Evolutionary conservation across 2,329 filamentous ascomycete species (phyloP), one percentile per base, ranked within the genome.

Genomic region (Sporothrix globosa): DNA sequence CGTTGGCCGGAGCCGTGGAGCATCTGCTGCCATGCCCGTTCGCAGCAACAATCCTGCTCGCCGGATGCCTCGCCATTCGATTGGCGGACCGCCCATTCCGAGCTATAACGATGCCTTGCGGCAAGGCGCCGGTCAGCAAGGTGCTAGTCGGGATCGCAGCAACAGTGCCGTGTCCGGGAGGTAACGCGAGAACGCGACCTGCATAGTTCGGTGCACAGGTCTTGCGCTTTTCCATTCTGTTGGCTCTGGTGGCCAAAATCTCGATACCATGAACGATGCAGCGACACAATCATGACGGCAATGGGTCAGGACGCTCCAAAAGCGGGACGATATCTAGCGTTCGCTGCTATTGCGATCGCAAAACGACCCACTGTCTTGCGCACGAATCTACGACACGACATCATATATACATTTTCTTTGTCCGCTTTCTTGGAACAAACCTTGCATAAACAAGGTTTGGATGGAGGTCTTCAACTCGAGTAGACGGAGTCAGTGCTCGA

Each of bases 91-190:
- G 30, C 92, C 92, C 0, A 93, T 96, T 73, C 92, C 92, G 2
- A 94, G 88, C 76, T 96, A 96, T 77, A 92, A 89, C 78, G 92
- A 92, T 72, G 92, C 92, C 1, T 84, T 93, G 54, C 81, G 82
- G 70, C 84, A 87, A 74, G 85, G 85, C 63, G 82, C 82, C 44
- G 81, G 34, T 9, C 41, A 44, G 70, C 84, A 87, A 74, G 85
- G 85, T 61, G 82, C 82, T 44, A 81, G 82, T 71, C 80, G 82
- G 67, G 81, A 83, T 69, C 79, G 82, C 72, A 83, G 82, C 74
- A 79, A 80, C 66, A 84, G 82, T 72, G 77, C 80, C 21, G 66
- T 67, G 67, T 73, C 74, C 4, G 41, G 27, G 39, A 56, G 61
- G 9, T 56, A 27, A 61, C n/a, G 17, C 34, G 14, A 24, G n/a